phyloP scores from a whole-genome alignment of 495 filamentous ascomycete species.

The Xylaria grammica region DNA sequence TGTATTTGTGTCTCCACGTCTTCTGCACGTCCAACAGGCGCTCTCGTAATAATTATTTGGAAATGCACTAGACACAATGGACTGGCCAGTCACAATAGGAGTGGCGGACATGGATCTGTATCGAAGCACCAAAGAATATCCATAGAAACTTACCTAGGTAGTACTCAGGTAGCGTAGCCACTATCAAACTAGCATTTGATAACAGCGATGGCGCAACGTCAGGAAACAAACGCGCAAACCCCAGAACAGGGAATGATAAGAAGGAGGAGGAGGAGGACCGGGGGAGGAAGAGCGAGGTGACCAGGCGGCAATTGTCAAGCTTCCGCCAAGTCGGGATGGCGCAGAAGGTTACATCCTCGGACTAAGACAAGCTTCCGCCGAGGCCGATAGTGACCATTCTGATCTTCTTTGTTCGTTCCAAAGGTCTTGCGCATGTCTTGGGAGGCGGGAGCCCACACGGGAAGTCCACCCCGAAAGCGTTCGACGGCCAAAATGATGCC shows the following conservation, averaged over 20 bases:
- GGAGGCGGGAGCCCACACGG: too few relatives aligned
- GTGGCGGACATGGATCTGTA: slow-evolving; percentile 2
- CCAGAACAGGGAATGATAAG: neutral
- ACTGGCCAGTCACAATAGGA: neutral
- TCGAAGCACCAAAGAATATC: slow-evolving; percentile 11
- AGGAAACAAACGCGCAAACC: too few relatives aligned
- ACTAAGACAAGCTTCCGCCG: slow-evolving; percentile 15
- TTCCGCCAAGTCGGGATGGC: slow-evolving; percentile 12
- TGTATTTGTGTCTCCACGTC: neutral
- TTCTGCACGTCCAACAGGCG: slow-evolving; percentile 7
- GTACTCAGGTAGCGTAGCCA: too few relatives aligned
- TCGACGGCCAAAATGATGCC: neutral
- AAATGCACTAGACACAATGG: neutral
- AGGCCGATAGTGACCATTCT: neutral
- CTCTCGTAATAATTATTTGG: slow-evolving; percentile 17
- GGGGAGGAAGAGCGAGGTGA: neutral
- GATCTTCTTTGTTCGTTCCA: neutral
- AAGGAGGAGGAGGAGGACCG: too few relatives aligned
- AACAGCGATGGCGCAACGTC: too few relatives aligned
- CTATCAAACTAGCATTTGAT: too few relatives aligned
- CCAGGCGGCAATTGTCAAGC: slow-evolving; percentile 12
- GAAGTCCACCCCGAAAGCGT: neutral
- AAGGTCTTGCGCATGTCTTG: neutral
- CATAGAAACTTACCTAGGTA: neutral
- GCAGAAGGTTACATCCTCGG: neutral